Evolutionary conservation across 169 alveolate species (phyloP), one percentile per base, ranked within the genome.

Genomic region (Eimeria sp.): DNA sequence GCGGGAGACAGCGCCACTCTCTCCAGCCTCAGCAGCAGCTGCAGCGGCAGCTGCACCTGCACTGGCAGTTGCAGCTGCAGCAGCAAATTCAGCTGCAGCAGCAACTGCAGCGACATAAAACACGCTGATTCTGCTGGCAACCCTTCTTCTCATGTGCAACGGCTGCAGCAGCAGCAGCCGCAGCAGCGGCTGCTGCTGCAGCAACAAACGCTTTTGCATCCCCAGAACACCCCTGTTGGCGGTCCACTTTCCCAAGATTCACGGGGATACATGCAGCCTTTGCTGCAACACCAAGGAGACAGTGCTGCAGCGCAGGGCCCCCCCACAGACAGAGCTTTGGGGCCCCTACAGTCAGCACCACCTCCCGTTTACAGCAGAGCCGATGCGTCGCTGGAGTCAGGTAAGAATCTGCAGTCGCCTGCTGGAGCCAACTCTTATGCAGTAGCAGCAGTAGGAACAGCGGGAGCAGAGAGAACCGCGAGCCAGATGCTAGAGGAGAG

Each of bases 1-100:
- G 90, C 58, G 11, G 90, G 90, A 1, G 89, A 80, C 70, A 43
- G 45, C 45, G 89, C 89, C 22, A 49, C 73, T n/a, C 51, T 49
- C 25, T 82, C 70, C 18, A 49, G 73, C 90, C 67, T 82, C 47
- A 49, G 90, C 90, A 47, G 90, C 57, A 1, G 22, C 51, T 9
- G 72, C 90, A 49, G 90, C 90, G 3, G 25, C 90, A 7, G 57
- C 63, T 14, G 61, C 20, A 7, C 18, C 87, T 34, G 63, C 54
- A 22, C 40, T 34, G 40, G 40, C 40, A 34, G 40, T 34, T 34
- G 40, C 40, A 34, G 40, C 40, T 34, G 40, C 40, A 34, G 82
- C 87, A 16, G 34, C 87, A 40, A 43, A 58, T 45, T 27, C 87
- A 40, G 87, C 18, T 27, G 45, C 49, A 16, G 80, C 80, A 27